Evolutionary conservation across 1,139 yeast genomes (phyloP).

Genomic region (Saccharomyces hybrid): DNA sequence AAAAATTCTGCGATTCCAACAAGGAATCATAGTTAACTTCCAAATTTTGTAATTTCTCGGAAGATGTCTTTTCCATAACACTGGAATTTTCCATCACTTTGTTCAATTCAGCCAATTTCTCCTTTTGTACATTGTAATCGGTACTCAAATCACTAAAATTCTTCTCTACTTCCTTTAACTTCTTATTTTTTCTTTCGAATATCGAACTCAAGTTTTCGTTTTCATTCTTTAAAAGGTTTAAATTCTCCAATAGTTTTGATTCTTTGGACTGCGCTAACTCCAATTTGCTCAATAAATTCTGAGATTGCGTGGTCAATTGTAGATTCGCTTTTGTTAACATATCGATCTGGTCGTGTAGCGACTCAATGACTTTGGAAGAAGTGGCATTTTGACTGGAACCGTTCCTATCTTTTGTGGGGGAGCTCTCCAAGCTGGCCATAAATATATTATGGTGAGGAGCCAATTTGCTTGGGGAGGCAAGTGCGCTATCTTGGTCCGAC

Average conservation of each 20-base stretch:
- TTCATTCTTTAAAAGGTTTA: slow-evolving; percentile 46
- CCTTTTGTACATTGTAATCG: slow-evolving; percentile 8
- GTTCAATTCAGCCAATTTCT: slow-evolving; percentile 40
- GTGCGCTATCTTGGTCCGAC: background rate
- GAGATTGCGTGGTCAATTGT: slow-evolving; percentile 41
- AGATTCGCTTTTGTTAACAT: slow-evolving; percentile 45
- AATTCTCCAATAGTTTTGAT: slow-evolving; percentile 46
- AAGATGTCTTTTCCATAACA: background rate
- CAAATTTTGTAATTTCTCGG: background rate
- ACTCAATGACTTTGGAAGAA: slow-evolving; percentile 49
- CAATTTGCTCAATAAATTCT: slow-evolving; percentile 44
- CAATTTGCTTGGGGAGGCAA: slow-evolving; percentile 10
- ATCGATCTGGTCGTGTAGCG: slow-evolving; percentile 51
- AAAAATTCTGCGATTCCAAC: slow-evolving; percentile 1
- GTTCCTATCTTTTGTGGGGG: background rate
- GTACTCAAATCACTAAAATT: background rate
- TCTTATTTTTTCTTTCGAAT: slow-evolving; percentile 54
- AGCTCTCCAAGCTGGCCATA: slow-evolving; percentile 8
- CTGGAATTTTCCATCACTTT: slow-evolving; percentile 18
- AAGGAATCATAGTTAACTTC: background rate
- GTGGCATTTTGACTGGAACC: slow-evolving; percentile 4
- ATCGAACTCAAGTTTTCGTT: slow-evolving; percentile 59
- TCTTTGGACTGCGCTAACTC: slow-evolving; percentile 43
- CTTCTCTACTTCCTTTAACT: slow-evolving; percentile 52
- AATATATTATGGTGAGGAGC: slow-evolving; percentile 14